phyloP scores from a whole-genome alignment of 345 rosid species.

The Gossypium raimondii region DNA sequence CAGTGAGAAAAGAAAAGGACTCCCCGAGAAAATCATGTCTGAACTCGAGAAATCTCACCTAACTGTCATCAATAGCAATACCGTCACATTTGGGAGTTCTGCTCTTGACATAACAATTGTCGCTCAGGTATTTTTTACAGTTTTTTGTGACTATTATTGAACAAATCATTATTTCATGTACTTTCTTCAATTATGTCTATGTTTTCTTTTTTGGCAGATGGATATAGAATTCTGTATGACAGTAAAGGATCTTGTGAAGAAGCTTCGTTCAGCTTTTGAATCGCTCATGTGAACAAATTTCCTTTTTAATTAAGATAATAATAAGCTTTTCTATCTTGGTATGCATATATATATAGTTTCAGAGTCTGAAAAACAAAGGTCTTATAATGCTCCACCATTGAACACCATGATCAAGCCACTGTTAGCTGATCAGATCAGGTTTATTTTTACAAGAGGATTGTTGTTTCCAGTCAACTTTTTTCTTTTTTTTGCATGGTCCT shows the following conservation, averaged over 20 bases:
- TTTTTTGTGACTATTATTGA: background rate
- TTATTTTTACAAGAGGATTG: background rate
- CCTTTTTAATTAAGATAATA: background rate
- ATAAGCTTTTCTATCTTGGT: background rate
- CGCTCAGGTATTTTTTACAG: slow-evolving; percentile 50
- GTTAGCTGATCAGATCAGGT: background rate
- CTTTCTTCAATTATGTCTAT: background rate
- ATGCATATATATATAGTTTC: background rate
- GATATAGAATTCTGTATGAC: slow-evolving; percentile 56
- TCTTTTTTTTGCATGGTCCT: background rate
- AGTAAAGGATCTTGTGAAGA: slow-evolving; percentile 65
- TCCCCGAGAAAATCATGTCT: slow-evolving; percentile 49
- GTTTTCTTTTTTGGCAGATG: slow-evolving; percentile 50
- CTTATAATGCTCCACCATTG: background rate
- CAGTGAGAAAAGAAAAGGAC: slow-evolving; percentile 68
- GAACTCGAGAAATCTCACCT: slow-evolving; percentile 63
- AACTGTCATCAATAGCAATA: slow-evolving; percentile 50
- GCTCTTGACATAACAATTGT: slow-evolving; percentile 63
- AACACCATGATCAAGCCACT: background rate
- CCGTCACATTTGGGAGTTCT: slow-evolving; percentile 62
- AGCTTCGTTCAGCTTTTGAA: slow-evolving; percentile 43
- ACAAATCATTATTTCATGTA: background rate
- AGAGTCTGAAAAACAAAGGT: background rate
- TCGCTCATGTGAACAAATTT: slow-evolving; percentile 39
- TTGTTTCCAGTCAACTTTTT: background rate